Evolutionary conservation across 2,329 filamentous ascomycete species (phyloP).

Genomic region (Diaporthe nobilis): DNA sequence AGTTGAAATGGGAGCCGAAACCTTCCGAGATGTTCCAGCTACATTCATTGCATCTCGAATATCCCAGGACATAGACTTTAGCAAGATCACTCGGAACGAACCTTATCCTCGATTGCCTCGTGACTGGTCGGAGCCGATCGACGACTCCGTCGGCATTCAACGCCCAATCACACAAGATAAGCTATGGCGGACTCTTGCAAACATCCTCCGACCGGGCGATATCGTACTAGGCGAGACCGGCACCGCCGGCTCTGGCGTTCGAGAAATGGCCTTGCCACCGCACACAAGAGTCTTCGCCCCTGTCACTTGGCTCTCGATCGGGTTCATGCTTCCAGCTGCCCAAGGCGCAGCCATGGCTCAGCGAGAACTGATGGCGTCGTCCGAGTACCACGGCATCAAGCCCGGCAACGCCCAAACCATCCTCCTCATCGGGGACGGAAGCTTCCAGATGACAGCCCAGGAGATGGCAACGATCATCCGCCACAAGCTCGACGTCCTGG

Average conservation of each 20-base stretch:
- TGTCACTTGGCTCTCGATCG: slow-evolving; percentile 28
- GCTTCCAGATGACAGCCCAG: slow-evolving; percentile 76
- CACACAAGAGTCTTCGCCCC: background rate
- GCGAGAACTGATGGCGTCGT: background rate
- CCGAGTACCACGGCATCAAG: background rate
- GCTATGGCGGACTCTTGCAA: background rate
- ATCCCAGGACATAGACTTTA: background rate
- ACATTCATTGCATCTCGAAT: background rate
- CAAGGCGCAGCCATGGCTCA: slow-evolving; percentile 32
- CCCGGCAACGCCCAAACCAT: slow-evolving; percentile 55
- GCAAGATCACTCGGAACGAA: background rate
- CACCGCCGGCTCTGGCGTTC: background rate
- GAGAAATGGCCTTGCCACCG: background rate
- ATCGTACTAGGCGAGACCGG: background rate
- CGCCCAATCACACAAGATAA: background rate
- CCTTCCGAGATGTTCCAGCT: background rate
- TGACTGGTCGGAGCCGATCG: background rate
- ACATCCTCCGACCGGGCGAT: background rate
- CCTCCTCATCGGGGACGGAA: slow-evolving; percentile 74
- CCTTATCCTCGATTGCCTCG: background rate
- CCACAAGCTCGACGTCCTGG: slow-evolving; percentile 62
- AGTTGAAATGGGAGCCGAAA: background rate
- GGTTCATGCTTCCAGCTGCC: slow-evolving; percentile 35
- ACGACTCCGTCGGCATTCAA: background rate
- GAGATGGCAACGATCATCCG: slow-evolving; percentile 75